phyloP scores from a whole-genome alignment of 2,329 filamentous ascomycete genomes.

The Fonsecaea monophora region DNA sequence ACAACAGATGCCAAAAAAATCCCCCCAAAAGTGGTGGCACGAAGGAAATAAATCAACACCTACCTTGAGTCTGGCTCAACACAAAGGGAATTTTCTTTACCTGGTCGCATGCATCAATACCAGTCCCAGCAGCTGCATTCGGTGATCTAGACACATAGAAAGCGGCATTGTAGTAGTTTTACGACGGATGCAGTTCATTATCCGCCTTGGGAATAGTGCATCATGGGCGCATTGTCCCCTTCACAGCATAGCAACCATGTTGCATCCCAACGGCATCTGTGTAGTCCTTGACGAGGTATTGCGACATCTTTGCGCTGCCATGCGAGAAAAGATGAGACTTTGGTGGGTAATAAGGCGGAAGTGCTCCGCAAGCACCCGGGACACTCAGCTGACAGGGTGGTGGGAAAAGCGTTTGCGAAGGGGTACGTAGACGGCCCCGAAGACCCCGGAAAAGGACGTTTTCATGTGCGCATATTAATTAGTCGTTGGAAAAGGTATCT shows the following conservation, averaged over 20 bases:
- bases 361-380: conserved; percentile 8
- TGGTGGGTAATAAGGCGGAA: neutral
- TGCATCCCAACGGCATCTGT: neutral
- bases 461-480: neutral
- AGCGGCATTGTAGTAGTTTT: conserved; percentile 5
- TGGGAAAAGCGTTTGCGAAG: neutral
- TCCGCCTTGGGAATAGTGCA: conserved; percentile 19
- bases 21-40: neutral
- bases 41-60: conserved; percentile 27
- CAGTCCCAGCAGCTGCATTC: conserved; percentile 21
- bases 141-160: conserved; percentile 2
- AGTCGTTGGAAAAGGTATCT: neutral
- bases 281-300: neutral
- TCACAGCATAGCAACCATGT: neutral
- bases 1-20: neutral
- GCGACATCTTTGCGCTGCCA: neutral
- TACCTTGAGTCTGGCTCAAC: conserved; percentile 14
- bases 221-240: neutral
- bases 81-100: conserved; percentile 13
- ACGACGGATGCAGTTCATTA: conserved; percentile 8
- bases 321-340: neutral
- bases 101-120: conserved; percentile 10
- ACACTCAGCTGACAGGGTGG: conserved; percentile 1
- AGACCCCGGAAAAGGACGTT: neutral
- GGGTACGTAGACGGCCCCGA: neutral